Conservation (phyloP, 192 early-diverging fungal species). For the Backusella tuberculispora region DNA sequence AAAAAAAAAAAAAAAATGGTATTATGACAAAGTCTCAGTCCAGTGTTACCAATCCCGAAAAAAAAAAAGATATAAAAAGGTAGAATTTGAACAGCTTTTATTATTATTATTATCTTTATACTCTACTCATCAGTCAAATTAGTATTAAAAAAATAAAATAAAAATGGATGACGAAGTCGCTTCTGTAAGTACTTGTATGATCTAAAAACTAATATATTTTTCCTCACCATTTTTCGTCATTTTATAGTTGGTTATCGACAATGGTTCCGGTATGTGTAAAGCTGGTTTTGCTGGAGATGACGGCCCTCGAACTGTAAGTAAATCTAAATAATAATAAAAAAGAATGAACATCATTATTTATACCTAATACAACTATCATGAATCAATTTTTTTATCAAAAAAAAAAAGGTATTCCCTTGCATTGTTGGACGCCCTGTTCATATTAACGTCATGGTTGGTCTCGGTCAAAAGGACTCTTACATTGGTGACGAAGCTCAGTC, state of each 20-base stretch:
- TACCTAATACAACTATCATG: not conserved
- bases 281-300: slow-evolving; percentile 94
- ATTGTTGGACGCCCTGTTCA: slow-evolving; percentile 86
- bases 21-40: not conserved
- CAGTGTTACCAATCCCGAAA: not conserved
- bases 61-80: not conserved
- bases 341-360: not conserved
- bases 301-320: slow-evolving; percentile 81
- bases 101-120: not conserved
- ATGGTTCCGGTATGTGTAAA: slow-evolving; percentile 95
- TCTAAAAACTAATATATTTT: not conserved
- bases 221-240: slow-evolving; percentile 21
- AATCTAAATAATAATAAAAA: not conserved
- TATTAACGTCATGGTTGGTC: slow-evolving; percentile 86
- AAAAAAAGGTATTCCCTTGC: slow-evolving; percentile 67
- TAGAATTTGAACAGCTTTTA: not conserved
- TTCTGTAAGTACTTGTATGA: slow-evolving; percentile 2
- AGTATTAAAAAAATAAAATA: not conserved
- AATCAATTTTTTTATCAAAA: not conserved
- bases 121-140: not conserved
- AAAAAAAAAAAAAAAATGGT: not conserved
- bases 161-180: slow-evolving; percentile 4
- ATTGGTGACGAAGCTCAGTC: slow-evolving; percentile 91
- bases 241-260: slow-evolving; percentile 83
- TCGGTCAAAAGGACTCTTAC: slow-evolving; percentile 90